Base-by-base conservation (phyloP, 2,329 filamentous ascomycete genomes). In the Didymella pinodella region DNA sequence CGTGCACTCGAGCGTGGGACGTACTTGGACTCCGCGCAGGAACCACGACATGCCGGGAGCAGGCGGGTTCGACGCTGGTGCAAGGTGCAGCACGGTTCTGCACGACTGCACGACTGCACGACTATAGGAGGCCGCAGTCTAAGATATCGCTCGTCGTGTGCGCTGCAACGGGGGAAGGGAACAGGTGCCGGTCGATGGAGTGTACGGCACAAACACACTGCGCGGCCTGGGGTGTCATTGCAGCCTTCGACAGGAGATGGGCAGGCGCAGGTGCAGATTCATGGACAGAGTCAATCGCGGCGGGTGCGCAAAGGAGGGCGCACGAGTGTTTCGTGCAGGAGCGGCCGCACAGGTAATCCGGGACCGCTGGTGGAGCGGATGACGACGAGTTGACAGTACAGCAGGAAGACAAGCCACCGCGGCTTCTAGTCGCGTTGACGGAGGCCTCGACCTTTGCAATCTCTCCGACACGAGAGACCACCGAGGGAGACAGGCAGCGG, bases 1-100 rank as follows among this genome's bases (percentile, higher is more conserved):
- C 49, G 29, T 36, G 40, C 29, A 38, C 12, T 11, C 28, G 31
- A 18, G 16, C n/a, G n/a, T 7, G 18, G 36, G 50, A 54, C 50
- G 8, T 45, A 59, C 56, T 28, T 59, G 91, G 31, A 92, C 81
- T 69, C 81, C 81, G 61, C 80, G 78, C 66, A 76, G 59, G 61
- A 78, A 69, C 75, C 75, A 77, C 61, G 74, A 73, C 76, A 78
- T 78, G 70, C 58, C 58, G 58, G 40, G 12, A 8, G 49, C 43
- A 25, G 45, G 46, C 56, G 36, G 38, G 12, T 14, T 20, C 22
- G 6, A 6, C 5, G 32, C 18, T 18, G 18, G 28, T 5, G 11
- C 34, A 22, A 18, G 26, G 25, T 20, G 45, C 44, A 34, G 34
- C 48, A 44, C 34, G 22, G 36, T 22, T 14, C 38, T 41, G 25